Conservation (phyloP, 495 filamentous ascomycete genomes). For the Penicillium flavigenum region DNA sequence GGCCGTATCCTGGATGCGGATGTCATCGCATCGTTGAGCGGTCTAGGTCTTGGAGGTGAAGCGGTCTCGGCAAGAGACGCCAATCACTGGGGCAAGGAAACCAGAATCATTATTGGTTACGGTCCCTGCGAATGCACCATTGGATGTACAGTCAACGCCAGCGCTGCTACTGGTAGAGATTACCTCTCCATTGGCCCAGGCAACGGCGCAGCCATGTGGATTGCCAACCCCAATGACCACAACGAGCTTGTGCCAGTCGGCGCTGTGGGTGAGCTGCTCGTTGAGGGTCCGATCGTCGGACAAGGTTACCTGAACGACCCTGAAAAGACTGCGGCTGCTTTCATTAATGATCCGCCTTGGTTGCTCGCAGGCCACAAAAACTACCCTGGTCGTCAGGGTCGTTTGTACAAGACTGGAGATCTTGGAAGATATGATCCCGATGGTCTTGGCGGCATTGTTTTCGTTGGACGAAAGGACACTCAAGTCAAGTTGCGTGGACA, state of each 20-base stretch:
- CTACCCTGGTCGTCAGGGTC: conserved; percentile 35
- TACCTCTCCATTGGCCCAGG: conserved; percentile 40
- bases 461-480: conserved; percentile 60
- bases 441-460: conserved; percentile 49
- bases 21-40: conserved; percentile 46
- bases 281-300: conserved; percentile 55
- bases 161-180: conserved; percentile 39
- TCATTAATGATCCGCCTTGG: conserved; percentile 51
- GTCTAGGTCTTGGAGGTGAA: conserved; percentile 54
- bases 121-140: conserved; percentile 53
- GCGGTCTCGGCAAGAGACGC: conserved; percentile 42
- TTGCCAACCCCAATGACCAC: conserved; percentile 48
- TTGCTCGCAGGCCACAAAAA: conserved; percentile 40
- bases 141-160: conserved; percentile 46
- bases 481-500: conserved; percentile 65
- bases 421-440: conserved; percentile 56
- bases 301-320: conserved; percentile 52
- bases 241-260: conserved; percentile 50
- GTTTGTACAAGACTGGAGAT: conserved; percentile 53
- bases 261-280: conserved; percentile 51
- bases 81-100: conserved; percentile 37
- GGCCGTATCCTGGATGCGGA: conserved; percentile 43
- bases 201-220: conserved; percentile 46
- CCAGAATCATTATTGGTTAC: conserved; percentile 50
- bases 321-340: conserved; percentile 45